These are phyloP conservation scores for Xylaria sp. DNA, from an alignment of 2,329 filamentous ascomycete genomes.

Conservation along the genomic window DNA sequence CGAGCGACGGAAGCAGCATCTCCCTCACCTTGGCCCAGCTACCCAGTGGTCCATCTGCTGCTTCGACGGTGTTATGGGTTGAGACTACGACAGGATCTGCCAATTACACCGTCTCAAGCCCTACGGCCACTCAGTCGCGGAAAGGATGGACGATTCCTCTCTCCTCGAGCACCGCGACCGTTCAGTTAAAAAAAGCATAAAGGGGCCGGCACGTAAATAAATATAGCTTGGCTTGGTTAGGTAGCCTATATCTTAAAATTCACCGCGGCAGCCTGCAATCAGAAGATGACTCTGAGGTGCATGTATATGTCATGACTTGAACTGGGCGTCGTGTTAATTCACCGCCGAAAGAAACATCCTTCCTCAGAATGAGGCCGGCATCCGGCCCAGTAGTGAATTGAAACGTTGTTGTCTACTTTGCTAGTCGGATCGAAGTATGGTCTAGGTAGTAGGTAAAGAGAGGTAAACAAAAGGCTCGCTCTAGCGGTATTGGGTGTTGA, in stretches of 20 bases:
- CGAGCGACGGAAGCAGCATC: constrained; percentile 40
- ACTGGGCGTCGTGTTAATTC: background rate
- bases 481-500: too few species aligned
- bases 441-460: too few species aligned
- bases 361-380: too few species aligned
- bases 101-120: constrained; percentile 44
- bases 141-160: constrained; percentile 48
- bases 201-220: background rate
- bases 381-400: too few species aligned
- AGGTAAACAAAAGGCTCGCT: too few species aligned
- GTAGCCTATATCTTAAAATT: background rate
- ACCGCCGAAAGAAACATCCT: too few species aligned
- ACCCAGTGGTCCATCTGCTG: constrained; percentile 45
- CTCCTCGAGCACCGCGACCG: constrained; percentile 40
- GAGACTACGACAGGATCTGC: constrained; percentile 47
- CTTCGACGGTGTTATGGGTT: constrained; percentile 52
- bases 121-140: constrained; percentile 41
- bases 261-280: too few species aligned
- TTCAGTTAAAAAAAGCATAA: constrained; percentile 37
- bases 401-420: too few species aligned
- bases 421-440: too few species aligned
- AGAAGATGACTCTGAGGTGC: background rate
- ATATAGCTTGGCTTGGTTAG: background rate
- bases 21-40: constrained; percentile 50
- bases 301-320: too few species aligned